Conservation (phyloP, 805 yeast species). For the Blastobotrys mokoenaii region DNA sequence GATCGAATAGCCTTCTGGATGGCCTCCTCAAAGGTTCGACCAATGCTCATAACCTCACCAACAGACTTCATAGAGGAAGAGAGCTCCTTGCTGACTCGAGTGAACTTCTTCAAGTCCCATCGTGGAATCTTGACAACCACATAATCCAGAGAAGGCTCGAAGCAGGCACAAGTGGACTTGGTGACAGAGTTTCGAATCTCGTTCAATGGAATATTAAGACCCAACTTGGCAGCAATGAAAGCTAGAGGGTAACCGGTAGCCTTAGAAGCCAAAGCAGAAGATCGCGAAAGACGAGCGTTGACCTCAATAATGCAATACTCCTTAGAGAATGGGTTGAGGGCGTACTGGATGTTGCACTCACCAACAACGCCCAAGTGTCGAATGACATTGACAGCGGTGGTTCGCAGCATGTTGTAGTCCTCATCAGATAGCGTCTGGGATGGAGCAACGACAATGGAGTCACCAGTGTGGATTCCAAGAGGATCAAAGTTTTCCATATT, state of each 20-base stretch:
- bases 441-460: conserved; percentile 97
- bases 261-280: conserved; percentile 98
- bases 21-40: conserved; percentile 96
- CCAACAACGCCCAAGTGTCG: conserved; percentile 98
- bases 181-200: conserved; percentile 92
- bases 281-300: conserved; percentile 93
- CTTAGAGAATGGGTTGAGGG: conserved; percentile 84
- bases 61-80: conserved; percentile 97
- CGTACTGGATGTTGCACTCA: conserved; percentile 97
- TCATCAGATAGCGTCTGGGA: conserved; percentile 95
- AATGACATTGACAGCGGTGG: conserved; percentile 94
- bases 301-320: conserved; percentile 98
- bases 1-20: conserved; percentile 96
- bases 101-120: conserved; percentile 96
- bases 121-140: conserved; percentile 97
- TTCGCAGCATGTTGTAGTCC: conserved; percentile 95
- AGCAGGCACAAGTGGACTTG: conserved; percentile 87
- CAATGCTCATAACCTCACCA: conserved; percentile 98
- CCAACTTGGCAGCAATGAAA: conserved; percentile 94
- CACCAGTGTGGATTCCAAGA: conserved; percentile 97
- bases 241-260: conserved; percentile 99
- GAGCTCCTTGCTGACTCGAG: conserved; percentile 78
- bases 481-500: conserved; percentile 99
- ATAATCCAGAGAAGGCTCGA: conserved; percentile 95
- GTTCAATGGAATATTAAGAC: conserved; percentile 83